A percentile compares a stretch with the other conserved stretches of the same genome.
phyloP scores from a whole-genome alignment of 495 filamentous ascomycete species.

The Hyaloscypha bicolor region DNA sequence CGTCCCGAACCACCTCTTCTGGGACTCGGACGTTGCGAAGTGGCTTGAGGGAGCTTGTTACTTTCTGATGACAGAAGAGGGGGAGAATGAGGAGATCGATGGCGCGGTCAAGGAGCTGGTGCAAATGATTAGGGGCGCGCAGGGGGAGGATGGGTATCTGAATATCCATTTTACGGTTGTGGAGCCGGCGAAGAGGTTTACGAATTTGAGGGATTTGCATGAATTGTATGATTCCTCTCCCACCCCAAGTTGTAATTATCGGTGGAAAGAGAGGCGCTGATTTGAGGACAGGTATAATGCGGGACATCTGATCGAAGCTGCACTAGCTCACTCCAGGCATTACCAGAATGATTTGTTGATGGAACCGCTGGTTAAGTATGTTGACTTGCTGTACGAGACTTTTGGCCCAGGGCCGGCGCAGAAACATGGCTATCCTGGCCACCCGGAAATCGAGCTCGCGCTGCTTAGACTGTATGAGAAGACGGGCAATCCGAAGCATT shows the following conservation, averaged over 20 bases:
- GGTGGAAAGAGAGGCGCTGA: not conserved
- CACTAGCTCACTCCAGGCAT: conserved; percentile 52
- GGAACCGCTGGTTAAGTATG: conserved; percentile 54
- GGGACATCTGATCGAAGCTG: conserved; percentile 63
- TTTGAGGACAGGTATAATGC: conserved; percentile 51
- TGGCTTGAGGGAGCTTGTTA: conserved; percentile 65
- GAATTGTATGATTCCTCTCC: conserved; percentile 50
- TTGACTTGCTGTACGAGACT: conserved; percentile 49
- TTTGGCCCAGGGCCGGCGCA: conserved; percentile 53
- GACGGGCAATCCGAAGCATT: conserved; percentile 47
- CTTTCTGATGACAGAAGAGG: conserved; percentile 41
- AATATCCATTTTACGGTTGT: conserved; percentile 62
- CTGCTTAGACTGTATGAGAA: conserved; percentile 54
- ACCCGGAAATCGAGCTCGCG: conserved; percentile 62
- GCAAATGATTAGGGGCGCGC: conserved; percentile 54
- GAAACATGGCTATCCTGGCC: conserved; percentile 60
- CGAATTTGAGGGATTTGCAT: conserved; percentile 61
- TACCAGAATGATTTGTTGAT: conserved; percentile 54
- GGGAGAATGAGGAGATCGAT: conserved; percentile 49
- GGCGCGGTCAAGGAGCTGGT: conserved; percentile 56
- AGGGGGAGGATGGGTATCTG: conserved; percentile 59
- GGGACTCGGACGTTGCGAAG: conserved; percentile 63
- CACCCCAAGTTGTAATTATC: not conserved
- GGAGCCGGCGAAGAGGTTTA: conserved; percentile 52
- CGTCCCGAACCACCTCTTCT: conserved; percentile 56